phyloP scores from a whole-genome alignment of 306 rosid species.

The Astragalus membranaceus region DNA sequence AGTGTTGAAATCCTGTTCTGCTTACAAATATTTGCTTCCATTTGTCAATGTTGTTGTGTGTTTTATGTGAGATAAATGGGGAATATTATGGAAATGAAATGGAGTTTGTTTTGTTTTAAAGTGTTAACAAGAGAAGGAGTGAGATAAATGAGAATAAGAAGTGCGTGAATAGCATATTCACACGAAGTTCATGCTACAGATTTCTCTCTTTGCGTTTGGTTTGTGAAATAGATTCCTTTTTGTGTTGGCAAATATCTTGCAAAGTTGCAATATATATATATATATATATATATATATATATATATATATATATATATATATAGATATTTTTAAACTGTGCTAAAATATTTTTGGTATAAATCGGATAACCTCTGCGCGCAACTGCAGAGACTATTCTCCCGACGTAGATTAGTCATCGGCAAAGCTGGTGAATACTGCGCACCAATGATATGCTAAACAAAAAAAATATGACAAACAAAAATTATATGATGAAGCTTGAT shows the following conservation, averaged over 20 bases:
- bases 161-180: slow-evolving; percentile 37
- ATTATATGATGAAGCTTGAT: too few relatives aligned
- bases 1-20: slow-evolving; percentile 23
- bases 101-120: neutral
- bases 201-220: neutral
- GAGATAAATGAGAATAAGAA: slow-evolving; percentile 6
- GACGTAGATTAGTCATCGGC: too few relatives aligned
- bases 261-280: too few relatives aligned
- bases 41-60: slow-evolving; percentile 9
- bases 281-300: too few relatives aligned
- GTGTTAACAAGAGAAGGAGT: neutral
- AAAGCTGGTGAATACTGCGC: too few relatives aligned
- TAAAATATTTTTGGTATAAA: too few relatives aligned
- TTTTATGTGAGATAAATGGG: slow-evolving; percentile 8
- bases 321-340: too few relatives aligned
- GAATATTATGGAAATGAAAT: neutral
- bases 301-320: too few relatives aligned
- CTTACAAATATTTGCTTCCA: slow-evolving; percentile 50
- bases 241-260: neutral
- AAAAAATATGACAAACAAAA: too few relatives aligned
- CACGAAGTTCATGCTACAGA: slow-evolving; percentile 8
- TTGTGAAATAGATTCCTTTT: neutral
- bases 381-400: too few relatives aligned
- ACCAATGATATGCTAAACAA: too few relatives aligned
- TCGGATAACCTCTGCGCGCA: too few relatives aligned